Percentiles rank a stretch among this genome's conserved stretches.
These are phyloP conservation scores for Quercus rubra DNA, from an alignment of 306 rosid species.

Conservation along the genomic window DNA sequence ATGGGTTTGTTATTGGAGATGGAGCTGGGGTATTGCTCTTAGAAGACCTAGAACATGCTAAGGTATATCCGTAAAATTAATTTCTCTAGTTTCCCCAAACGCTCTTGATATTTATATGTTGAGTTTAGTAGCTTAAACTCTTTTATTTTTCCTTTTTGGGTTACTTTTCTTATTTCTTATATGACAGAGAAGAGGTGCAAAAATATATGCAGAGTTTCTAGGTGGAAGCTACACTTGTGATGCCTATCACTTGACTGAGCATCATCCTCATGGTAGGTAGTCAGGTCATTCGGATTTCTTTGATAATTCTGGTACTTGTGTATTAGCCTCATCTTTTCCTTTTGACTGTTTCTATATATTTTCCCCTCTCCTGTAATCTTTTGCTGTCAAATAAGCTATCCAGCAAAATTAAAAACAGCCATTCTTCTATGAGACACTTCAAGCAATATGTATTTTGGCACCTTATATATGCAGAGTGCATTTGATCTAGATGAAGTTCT, in stretches of 20 bases:
- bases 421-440: neutral
- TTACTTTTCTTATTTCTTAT: neutral
- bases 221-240: conserved; percentile 94
- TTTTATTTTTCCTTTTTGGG: neutral
- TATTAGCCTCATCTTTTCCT: neutral
- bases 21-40: conserved; percentile 94
- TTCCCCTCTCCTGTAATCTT: neutral
- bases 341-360: neutral
- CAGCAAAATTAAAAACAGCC: neutral
- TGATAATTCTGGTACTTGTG: neutral
- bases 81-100: neutral
- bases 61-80: conserved; percentile 40
- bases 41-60: conserved; percentile 95
- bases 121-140: neutral
- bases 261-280: conserved; percentile 82
- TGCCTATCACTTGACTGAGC: conserved; percentile 93
- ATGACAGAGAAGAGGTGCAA: conserved; percentile 81
- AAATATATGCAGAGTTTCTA: conserved; percentile 83
- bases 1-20: conserved; percentile 99
- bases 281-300: neutral
- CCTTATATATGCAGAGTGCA: neutral
- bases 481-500: neutral
- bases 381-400: neutral
- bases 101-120: neutral
- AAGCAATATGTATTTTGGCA: neutral